Evolutionary conservation across 106 monocot genomes (phyloP), one percentile per base, ranked within the genome.

Genomic region (Dioscorea dumetorum): DNA sequence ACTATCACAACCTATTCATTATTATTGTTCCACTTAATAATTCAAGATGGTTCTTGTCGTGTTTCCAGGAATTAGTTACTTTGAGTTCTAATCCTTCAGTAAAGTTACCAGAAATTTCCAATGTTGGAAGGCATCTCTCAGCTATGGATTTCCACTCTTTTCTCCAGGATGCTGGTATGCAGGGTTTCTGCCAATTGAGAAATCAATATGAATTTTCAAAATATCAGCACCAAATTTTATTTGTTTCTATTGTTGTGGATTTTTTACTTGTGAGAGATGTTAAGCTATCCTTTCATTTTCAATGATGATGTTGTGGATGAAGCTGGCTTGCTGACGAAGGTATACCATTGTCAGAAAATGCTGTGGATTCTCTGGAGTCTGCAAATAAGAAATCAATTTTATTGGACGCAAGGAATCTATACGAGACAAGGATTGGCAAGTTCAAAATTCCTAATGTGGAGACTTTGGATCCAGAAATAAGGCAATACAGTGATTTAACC

Each of bases 381-480:
- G 52, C 50, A 16, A 62, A 77, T 34, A 62, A 79, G 54, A 49
- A 82, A 22, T 49, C 89, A 70, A 48, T 97, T 24, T 69, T 97
- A 56, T 69, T 97, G 66, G 95, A 97, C 78, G 95, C 89, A 41
- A 89, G 95, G 69, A 97, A 97, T 78, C 31, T 87, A 48, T 97
- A 97, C 75, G 95, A 97, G 78, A 92, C 95, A 4, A 80, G 95
- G 64, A 92, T 92, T 70, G 92, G 95, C 71, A 89, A 86, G 80
- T 97, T 97, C 68, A 79, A 87, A 70, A 70, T 70, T 12, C 74
- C 80, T 24, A 72, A 92, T 76, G 77, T 84, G 28, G 80, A 82
- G 35, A 92, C 95, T n/a, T 60, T 97, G 65, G 88, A 92, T 81
- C 92, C 95, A 50, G 80, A 86, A 73, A 97, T 80, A 61, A 88